Base-by-base conservation (phyloP, 495 filamentous ascomycete genomes). In the Penicillium soppii region DNA sequence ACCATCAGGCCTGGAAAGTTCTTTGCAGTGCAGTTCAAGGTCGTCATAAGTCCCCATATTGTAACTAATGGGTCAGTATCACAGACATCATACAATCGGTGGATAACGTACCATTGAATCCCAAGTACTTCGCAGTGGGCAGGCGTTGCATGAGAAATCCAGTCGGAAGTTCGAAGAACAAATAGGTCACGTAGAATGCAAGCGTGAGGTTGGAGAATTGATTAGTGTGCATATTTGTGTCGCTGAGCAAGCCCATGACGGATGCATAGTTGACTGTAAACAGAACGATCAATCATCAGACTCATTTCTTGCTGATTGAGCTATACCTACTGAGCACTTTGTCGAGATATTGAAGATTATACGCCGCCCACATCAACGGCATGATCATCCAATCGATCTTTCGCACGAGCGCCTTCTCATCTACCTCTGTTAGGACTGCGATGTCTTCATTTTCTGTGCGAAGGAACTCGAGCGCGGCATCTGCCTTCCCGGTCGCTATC, bases 321-420 rank as follows among this genome's bases (percentile, higher is more conserved):
- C 7, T 32, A 12, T 30, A 12, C 62, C 21, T 49, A 65, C 62
- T 73, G 29, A 84, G 71, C 45, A 85, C 78, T 66, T 87, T 87
- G 64, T 87, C 84, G 22, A 85, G 64, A 57, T 83, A 86, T 62
- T 87, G 83, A 60, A 87, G 72, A 30, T 75, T 80, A 63, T 87
- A 87, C 48, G 74, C 77, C 26, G 68, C 59, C 58, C 68, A 65
- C 52, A 75, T 64, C 56, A 74, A 52, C 7, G 72, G 72, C 36
- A 76, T 62, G 37, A 76, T 63, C 59, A 68, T 67, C 54, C 60
- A 61, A 47, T 76, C 71, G 29, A 74, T 66, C 49, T 71, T 76
- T 44, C 70, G 63, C 20, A 71, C 57, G 12, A 76, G 54, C 21
- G 51, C 43, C 27, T 63, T 66, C 59, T 75, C 72, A 25, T 71